These are phyloP conservation scores for Astrephomene gubernaculifera DNA, from an alignment of 139 green algal species.

Conservation along the genomic window DNA sequence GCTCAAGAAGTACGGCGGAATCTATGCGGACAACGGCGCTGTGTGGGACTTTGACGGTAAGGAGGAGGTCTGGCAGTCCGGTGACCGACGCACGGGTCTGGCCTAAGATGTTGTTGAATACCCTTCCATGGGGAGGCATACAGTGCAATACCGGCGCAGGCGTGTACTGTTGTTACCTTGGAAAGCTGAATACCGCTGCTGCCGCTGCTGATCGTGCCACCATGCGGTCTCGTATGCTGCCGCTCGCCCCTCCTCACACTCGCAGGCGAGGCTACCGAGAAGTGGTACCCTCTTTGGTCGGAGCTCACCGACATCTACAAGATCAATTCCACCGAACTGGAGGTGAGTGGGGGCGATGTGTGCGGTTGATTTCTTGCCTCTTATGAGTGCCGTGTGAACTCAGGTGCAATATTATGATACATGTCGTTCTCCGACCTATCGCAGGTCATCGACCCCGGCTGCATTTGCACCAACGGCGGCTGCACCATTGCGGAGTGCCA, in stretches of 20 bases:
- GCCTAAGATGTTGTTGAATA: not conserved
- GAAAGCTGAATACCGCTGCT: not conserved
- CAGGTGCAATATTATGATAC: not conserved
- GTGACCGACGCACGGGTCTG: not conserved
- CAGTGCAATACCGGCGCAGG: not conserved
- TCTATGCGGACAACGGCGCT: conserved; percentile 56
- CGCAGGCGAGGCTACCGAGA: not conserved
- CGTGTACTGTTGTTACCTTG: not conserved
- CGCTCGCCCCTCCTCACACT: not conserved
- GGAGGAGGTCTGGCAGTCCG: not conserved
- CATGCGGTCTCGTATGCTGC: not conserved
- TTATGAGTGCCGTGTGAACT: not conserved
- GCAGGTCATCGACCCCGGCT: conserved; percentile 13
- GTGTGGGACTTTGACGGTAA: conserved; percentile 47
- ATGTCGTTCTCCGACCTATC: no score
- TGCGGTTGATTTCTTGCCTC: not conserved
- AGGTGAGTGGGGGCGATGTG: not conserved
- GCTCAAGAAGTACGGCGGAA: conserved; percentile 50
- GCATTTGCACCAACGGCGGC: conserved; percentile 30
- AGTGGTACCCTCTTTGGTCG: not conserved
- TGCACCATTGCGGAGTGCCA: conserved; percentile 37
- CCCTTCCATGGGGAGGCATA: not conserved
- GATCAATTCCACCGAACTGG: conserved; percentile 1
- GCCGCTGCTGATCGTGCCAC: not conserved
- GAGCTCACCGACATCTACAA: conserved; percentile 7